Conservation (phyloP, 2,329 filamentous ascomycete genomes). For the Knoxdaviesia capensis region DNA sequence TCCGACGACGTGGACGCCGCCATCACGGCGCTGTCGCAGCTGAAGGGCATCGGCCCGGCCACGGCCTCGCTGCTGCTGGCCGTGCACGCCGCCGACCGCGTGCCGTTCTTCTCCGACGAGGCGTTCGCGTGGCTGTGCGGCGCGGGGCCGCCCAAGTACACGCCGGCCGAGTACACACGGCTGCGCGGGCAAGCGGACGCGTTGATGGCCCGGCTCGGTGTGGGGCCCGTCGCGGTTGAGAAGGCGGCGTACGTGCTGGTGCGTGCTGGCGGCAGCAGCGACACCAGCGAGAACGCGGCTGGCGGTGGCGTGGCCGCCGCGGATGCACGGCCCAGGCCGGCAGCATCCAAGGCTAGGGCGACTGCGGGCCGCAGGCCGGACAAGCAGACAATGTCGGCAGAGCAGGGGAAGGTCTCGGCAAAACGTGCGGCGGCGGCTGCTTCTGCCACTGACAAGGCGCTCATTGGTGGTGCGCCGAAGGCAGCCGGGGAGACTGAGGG, state of each 20-base stretch:
- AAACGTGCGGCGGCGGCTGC: too few species aligned
- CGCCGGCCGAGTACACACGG: constrained; percentile 42
- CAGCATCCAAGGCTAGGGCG: too few species aligned
- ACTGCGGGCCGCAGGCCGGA: too few species aligned
- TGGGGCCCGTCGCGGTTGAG: constrained; percentile 43
- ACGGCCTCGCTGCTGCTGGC: constrained; percentile 58
- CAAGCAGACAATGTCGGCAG: too few species aligned
- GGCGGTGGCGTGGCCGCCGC: too few species aligned
- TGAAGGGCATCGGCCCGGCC: constrained; percentile 63
- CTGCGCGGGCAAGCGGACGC: constrained; percentile 23
- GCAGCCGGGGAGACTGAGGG: too few species aligned
- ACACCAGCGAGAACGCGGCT: too few species aligned
- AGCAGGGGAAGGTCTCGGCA: too few species aligned
- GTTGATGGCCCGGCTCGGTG: constrained; percentile 26
- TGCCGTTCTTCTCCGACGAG: constrained; percentile 68
- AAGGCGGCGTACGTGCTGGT: constrained; percentile 43
- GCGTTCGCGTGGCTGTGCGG: constrained; percentile 52
- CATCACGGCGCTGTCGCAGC: constrained; percentile 30
- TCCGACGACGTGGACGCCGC: constrained; percentile 20
- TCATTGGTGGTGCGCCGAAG: too few species aligned
- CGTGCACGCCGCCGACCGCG: constrained; percentile 33
- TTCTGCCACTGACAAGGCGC: too few species aligned
- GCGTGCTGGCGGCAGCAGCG: too few species aligned
- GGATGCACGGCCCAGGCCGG: too few species aligned
- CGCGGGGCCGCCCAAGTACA: constrained; percentile 42